Evolutionary conservation across 2,329 filamentous ascomycete genomes (phyloP), one percentile per base, ranked within the genome.

Genomic region (Diplodia seriata): DNA sequence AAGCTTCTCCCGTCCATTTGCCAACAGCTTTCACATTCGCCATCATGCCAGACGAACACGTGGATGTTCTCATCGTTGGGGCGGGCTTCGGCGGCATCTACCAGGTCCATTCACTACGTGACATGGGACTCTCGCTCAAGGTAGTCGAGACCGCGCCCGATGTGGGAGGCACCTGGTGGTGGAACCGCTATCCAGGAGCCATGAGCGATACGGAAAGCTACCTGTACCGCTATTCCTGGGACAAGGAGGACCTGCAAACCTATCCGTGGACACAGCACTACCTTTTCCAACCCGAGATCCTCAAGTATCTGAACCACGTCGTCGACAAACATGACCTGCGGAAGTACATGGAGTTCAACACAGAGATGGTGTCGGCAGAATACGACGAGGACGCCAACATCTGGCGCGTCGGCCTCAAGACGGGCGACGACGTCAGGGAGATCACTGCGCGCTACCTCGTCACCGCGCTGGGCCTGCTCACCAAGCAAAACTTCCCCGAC

Each of bases 261-360:
- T 79, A 78, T 70, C 74, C 75, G 0, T 81, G 79, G 78, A 72
- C 72, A 9, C 72, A 79, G 9, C 72, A 75, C n/a, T 81, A 79
- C 64, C 70, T 79, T 0, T 68, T 74, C 1, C 75, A 78, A 50
- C 72, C 75, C 6, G 77, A 81, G 26, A 72, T 77, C 1, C 72
- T 78, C 2, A 69, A 63, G 9, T 81, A 81, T 61, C 70, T 80
- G 9, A 64, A 76, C 18, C 73, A 76, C 49, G 73, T 81, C 8
- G 72, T 72, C 3, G 72, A 76, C 31, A 74, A 73, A 62, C 73
- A 78, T 66, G 69, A 78, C 40, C 70, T 83, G 5, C 71, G 75
- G 4, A 71, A 74, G 23, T 64, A 81, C 64, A 80, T 83, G 51
- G 74, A 77, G 15, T 82, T 83, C 74, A 73, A 81, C 57, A 82